Evolutionary conservation across 768 basidiomycete species (phyloP).

Genomic region (Mycena venus): DNA sequence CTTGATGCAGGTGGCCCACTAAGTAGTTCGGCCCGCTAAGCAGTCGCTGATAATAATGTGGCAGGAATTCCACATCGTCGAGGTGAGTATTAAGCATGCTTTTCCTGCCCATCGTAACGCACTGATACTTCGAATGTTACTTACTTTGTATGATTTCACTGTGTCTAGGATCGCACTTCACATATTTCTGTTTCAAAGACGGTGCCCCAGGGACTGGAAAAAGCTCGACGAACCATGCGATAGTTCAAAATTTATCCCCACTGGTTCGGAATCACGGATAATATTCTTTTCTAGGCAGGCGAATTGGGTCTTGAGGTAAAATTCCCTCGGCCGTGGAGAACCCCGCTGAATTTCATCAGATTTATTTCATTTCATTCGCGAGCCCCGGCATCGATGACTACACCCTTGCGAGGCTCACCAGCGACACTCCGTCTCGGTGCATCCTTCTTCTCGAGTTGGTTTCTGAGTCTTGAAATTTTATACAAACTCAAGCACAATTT

Average conservation of each 20-base stretch:
- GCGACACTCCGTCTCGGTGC: slow-evolving; percentile 10
- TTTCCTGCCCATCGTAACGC: no score
- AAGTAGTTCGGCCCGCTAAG: no score
- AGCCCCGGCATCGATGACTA: slow-evolving; percentile 20
- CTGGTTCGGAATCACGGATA: not conserved
- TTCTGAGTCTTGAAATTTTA: not conserved
- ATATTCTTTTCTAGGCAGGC: slow-evolving; percentile 1
- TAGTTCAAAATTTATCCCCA: not conserved
- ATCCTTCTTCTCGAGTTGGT: slow-evolving; percentile 24
- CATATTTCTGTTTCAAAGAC: not conserved
- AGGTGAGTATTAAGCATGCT: not conserved
- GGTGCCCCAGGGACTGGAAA: slow-evolving; percentile 27
- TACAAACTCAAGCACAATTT: not conserved
- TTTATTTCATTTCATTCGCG: slow-evolving; percentile 13
- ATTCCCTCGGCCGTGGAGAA: not conserved
- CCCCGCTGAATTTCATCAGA: not conserved
- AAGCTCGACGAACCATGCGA: slow-evolving; percentile 21
- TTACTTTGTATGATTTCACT: not conserved
- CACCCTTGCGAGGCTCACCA: not conserved
- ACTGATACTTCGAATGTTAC: not conserved
- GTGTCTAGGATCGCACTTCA: no score
- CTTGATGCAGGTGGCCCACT: no score
- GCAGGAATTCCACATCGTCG: slow-evolving; percentile 21
- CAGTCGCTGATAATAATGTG: no score
- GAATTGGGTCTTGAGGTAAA: slow-evolving; percentile 21